Evolutionary conservation across 1,284 basidiomycete genomes (phyloP), one percentile per base, ranked within the genome.

Genomic region (Tetrapyrgos nigripes): DNA sequence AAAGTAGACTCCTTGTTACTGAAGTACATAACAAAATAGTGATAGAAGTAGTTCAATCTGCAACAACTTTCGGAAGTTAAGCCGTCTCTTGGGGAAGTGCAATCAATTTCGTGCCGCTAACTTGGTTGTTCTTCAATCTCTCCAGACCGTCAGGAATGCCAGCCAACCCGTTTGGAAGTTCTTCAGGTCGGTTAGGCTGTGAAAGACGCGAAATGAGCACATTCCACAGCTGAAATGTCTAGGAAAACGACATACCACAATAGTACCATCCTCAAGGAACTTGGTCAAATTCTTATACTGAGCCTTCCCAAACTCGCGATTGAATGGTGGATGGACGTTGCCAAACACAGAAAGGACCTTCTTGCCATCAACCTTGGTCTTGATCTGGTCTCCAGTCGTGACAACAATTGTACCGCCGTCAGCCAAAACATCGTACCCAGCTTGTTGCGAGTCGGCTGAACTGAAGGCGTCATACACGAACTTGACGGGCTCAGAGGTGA

Each of bases 81-180:
- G n/a, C n/a, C n/a, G n/a, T n/a, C n/a, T 40, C 37, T 17, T 40
- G 37, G 19, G 37, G 37, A 17, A 17, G 37, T n/a, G 37, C 37
- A n/a, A 40, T 40, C 37, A 40, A 40, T n/a, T 40, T 40, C 17
- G 19, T n/a, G 14, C 37, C 37, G 17, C 37, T 50, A 27, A 53
- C 50, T 43, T 53, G 13, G 40, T 43, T 43, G n/a, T 53, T 37
- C 35, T 27, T 53, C 50, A 53, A 43, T 26, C 35, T 37, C 11
- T 53, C 35, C 27, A 53, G 40, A 13, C 50, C 50, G 8, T 53
- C 50, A 26, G 40, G 24, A 37, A 53, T 40, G 21, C 33, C 50
- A 23, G 35, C 23, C 4, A 53, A 26, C 33, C 50, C 50, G 27
- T 23, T 17, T 6, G 50, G 50, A 14, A 53, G 11, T 17, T 40